A percentile compares a stretch with the other conserved stretches of the same genome.
These are phyloP conservation scores for Aspergillus nidulans DNA, from an alignment of 495 filamentous ascomycete species.

Conservation along the genomic window DNA sequence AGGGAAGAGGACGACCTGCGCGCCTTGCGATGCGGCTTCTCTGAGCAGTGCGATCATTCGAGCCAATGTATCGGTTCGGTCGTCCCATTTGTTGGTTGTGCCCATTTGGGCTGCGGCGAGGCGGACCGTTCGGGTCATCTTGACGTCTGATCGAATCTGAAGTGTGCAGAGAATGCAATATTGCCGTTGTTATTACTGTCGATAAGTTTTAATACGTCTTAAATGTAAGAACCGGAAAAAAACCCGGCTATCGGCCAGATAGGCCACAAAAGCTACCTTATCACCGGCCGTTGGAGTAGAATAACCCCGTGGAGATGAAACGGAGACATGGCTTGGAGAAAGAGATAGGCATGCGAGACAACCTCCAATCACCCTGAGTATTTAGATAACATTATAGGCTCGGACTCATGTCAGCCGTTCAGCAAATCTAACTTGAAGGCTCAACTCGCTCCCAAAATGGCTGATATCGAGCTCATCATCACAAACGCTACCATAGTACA, in stretches of 20 bases:
- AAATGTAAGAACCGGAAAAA: conserved; percentile 2
- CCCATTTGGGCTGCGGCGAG: conserved; percentile 45
- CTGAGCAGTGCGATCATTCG: conserved; percentile 41
- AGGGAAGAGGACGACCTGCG: conserved; percentile 43
- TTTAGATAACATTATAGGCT: not conserved
- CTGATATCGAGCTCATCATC: conserved; percentile 15
- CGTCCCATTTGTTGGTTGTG: conserved; percentile 30
- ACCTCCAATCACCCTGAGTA: not conserved
- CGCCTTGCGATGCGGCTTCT: conserved; percentile 29
- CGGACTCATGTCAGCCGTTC: too few relatives aligned
- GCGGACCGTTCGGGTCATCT: conserved; percentile 27
- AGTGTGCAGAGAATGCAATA: not conserved
- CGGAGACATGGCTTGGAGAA: not conserved
- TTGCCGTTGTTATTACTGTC: not conserved
- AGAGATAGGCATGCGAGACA: not conserved
- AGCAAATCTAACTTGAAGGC: too few relatives aligned
- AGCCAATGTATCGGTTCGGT: conserved; percentile 29
- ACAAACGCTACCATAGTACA: conserved; percentile 18
- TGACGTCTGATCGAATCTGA: not conserved
- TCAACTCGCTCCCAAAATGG: not conserved
- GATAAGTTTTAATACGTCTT: not conserved
- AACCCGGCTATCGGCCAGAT: not conserved
- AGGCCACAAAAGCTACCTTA: not conserved
- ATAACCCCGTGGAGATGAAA: not conserved
- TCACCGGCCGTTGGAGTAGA: conserved; percentile 3